These are phyloP conservation scores for Lipomyces yamadae DNA, from an alignment of 805 yeast species.

Conservation along the genomic window DNA sequence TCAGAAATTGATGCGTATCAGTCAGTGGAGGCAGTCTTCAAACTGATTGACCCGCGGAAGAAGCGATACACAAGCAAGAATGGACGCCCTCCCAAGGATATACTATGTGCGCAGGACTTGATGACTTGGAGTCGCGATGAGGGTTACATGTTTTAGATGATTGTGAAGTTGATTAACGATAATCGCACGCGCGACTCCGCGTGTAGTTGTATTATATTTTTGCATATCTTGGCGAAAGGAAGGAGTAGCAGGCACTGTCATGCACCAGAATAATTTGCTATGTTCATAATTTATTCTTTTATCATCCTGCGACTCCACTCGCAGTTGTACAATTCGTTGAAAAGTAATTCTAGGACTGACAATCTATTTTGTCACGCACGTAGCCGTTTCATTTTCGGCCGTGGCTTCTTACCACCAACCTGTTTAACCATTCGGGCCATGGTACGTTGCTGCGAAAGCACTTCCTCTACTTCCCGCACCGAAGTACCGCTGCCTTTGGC, in stretches of 20 bases:
- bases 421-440: conserved; percentile 91
- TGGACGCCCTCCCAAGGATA: conserved; percentile 10
- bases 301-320: no score
- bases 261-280: neutral
- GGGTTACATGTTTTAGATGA: conserved; percentile 16
- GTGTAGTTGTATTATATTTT: neutral
- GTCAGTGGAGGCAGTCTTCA: conserved; percentile 25
- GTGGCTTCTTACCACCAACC: conserved; percentile 53
- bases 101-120: conserved; percentile 20
- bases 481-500: conserved; percentile 95
- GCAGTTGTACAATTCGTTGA: no score
- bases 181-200: neutral
- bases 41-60: conserved; percentile 31
- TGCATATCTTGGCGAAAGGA: neutral
- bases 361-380: conserved; percentile 18
- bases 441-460: conserved; percentile 86
- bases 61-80: conserved; percentile 19
- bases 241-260: neutral
- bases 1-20: conserved; percentile 31
- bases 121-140: conserved; percentile 25
- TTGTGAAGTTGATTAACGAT: neutral
- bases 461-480: conserved; percentile 90
- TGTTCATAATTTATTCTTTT: neutral
- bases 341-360: no score
- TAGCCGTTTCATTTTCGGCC: conserved; percentile 32